Evolutionary conservation across 176 grass and related monocot species (phyloP), one percentile per base, ranked within the genome.

Genomic region (Bothriochloa decipiens): DNA sequence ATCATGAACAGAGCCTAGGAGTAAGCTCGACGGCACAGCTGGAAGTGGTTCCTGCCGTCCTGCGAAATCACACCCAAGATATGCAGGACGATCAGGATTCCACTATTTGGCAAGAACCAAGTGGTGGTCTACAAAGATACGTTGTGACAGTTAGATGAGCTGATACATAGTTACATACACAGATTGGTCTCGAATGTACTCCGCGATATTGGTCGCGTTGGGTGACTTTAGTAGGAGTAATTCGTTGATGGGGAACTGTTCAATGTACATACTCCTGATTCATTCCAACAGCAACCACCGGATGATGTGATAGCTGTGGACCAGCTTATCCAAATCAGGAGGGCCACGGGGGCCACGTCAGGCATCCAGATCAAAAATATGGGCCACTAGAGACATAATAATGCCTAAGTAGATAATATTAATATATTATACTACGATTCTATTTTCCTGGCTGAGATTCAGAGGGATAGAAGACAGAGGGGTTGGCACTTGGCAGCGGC

Each of bases 381-480:
- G 76, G 40, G 65, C 57, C 68, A 65, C 53, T 64, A 22, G 6
- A 62, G 27, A 50, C 29, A 40, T 8, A 13, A 47, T 16, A 20
- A 36, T n/a, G 20, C 41, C 12, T 43, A 41, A 32, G 26, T 36
- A 23, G 17, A 15, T 6, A 20, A 50, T 86, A 37, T 11, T 36
- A 42, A 16, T 22, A 64, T 86, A 37, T 12, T 52, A 42, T 32
- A 49, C 1, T 26, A 17, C 64, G 26, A 37, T 25, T 27, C 41
- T n/a, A 35, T 41, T 74, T 74, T 81, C 46, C 23, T 49, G 84
- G 32, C 77, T 66, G 42, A 66, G 57, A 36, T 80, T 65, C 72
- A 37, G 45, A 14, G 2, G 43, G 76, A 42, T 4, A 41, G 29
- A 64, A 49, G 26, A 68, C 2, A 42, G 50, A n/a, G 66, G 0